phyloP scores from a whole-genome alignment of 2,329 filamentous ascomycete species.

The Colletotrichum orchidophilum region DNA sequence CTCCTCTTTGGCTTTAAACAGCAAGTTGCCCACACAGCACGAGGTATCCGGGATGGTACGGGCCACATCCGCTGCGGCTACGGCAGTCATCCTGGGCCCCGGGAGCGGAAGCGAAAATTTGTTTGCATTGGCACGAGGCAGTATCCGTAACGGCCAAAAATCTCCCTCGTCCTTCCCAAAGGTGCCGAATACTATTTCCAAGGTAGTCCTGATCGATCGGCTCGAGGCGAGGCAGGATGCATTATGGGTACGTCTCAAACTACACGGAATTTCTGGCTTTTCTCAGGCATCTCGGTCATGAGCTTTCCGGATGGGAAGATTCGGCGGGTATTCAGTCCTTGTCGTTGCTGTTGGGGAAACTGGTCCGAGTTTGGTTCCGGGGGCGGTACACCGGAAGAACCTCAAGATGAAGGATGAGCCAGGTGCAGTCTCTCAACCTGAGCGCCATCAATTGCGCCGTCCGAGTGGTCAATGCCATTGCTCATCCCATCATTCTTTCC shows the following conservation, averaged over 20 bases:
- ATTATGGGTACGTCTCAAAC: too few species aligned
- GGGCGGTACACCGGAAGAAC: not conserved
- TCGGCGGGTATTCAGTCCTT: not conserved
- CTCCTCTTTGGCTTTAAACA: not conserved
- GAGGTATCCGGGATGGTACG: constrained; percentile 11
- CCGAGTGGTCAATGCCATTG: not conserved
- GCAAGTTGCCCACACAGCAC: not conserved
- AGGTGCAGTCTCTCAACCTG: not conserved
- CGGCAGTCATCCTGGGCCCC: not conserved
- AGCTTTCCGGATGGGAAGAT: too few species aligned
- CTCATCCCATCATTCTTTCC: not conserved
- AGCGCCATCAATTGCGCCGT: not conserved
- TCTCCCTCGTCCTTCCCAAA: not conserved
- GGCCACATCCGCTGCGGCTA: constrained; percentile 1
- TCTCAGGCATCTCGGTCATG: too few species aligned
- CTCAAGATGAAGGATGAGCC: not conserved
- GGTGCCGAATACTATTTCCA: too few species aligned
- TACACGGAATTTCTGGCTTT: too few species aligned
- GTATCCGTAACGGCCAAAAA: not conserved
- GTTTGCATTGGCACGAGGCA: not conserved
- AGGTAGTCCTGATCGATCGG: too few species aligned
- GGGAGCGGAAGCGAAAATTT: not conserved
- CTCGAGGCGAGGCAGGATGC: too few species aligned
- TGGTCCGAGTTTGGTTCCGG: not conserved
- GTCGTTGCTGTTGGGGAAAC: too few species aligned